A percentile compares a stretch with the other conserved stretches of the same genome.
phyloP scores from a whole-genome alignment of 1,284 basidiomycete genomes.

The Hemileia vastatrix region DNA sequence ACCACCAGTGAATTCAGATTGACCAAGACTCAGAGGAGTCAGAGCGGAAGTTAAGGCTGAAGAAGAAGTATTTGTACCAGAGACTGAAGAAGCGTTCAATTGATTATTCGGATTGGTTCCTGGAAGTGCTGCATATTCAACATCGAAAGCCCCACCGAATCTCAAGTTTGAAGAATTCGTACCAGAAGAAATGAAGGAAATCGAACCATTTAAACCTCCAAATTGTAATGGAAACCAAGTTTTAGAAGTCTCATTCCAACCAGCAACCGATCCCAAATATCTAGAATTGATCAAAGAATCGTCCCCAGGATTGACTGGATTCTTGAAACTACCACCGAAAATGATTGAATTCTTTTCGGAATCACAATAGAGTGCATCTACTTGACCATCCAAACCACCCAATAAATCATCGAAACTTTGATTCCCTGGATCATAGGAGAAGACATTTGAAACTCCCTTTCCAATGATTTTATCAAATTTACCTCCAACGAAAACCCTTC shows the following conservation, averaged over 20 bases:
- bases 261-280: constrained; percentile 33
- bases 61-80: constrained; percentile 34
- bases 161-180: too few species aligned
- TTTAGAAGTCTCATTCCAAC: constrained; percentile 28
- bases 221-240: too few species aligned
- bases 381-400: constrained; percentile 34
- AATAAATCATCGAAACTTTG: constrained; percentile 27
- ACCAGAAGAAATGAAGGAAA: too few species aligned
- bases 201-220: too few species aligned
- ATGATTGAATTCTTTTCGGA: constrained; percentile 29
- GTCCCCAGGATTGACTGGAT: constrained; percentile 14
- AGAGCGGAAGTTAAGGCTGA: constrained; percentile 31
- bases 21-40: constrained; percentile 34
- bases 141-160: too few species aligned
- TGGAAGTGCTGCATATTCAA: too few species aligned
- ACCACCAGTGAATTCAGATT: constrained; percentile 34
- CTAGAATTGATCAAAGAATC: constrained; percentile 18
- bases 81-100: constrained; percentile 1
- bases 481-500: constrained; percentile 32
- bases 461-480: constrained; percentile 32
- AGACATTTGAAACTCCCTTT: constrained; percentile 33
- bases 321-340: constrained; percentile 32
- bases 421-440: constrained; percentile 31
- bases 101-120: constrained; percentile 16
- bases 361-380: constrained; percentile 32